Evolutionary conservation across 345 rosid species (phyloP), one percentile per base, ranked within the genome.

Genomic region (Erysimum cheiranthoides): DNA sequence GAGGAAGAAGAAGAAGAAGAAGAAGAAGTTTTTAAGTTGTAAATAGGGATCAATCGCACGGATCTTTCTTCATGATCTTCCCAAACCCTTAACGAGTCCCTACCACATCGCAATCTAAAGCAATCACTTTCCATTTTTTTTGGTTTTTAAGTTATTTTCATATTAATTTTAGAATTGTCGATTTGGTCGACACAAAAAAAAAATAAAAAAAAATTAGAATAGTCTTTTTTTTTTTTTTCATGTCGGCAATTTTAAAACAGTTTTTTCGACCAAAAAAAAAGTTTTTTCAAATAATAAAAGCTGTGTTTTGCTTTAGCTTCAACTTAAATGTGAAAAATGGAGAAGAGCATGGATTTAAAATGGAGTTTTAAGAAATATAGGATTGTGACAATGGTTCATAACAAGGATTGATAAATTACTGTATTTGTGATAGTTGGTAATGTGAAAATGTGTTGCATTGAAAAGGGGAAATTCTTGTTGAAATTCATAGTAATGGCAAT

Each of bases 1-100:
- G 63, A 47, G 13, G 60, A 36, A 18, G 64, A 40, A 31, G 53
- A 40, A 42, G 68, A 50, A 14, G 12, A 35, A 25, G 7, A 13
- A 13, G 52, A 61, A n/a, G 42, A 42, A 46, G 57, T 43, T 49
- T 32, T 56, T 18, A 18, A 18, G 16, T 71, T 13, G 62, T 32
- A 52, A 13, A 21, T 42, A 56, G 1, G 66, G 66, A 65, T 64
- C 63, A 34, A 8, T 63, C 38, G 38, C 56, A 73, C 27, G 63
- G 62, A 63, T 63, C 71, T 43, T 50, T 30, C 25, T 13, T 32
- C 77, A 21, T 73, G 36, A 52, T 61, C 67, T 52, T 32, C 56
- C 57, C 13, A 45, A 70, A 68, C 43, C 38, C 51, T 68, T 17
- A 18, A 46, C 40, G 54, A 46, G 69, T 64, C 42, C 54, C 30